These are phyloP conservation scores for Asclepias syriaca DNA, from an alignment of 257 asterid genomes.

Conservation along the genomic window DNA sequence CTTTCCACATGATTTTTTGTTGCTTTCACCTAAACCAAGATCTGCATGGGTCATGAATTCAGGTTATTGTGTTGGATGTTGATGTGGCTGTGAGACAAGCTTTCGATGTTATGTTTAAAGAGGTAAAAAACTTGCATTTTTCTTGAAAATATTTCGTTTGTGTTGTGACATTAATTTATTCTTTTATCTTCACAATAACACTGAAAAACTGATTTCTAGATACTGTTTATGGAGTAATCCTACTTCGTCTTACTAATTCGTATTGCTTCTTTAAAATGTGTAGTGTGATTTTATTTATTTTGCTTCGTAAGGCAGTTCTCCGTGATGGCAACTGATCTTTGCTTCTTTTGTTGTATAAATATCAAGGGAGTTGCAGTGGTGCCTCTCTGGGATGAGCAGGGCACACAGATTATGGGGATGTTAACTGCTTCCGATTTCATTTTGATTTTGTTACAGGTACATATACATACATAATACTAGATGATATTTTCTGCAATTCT, in stretches of 20 bases:
- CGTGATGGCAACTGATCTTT: conserved; percentile 7
- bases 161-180: not conserved
- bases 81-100: conserved; percentile 53
- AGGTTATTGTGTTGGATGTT: conserved; percentile 51
- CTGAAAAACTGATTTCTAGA: not conserved
- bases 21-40: not conserved
- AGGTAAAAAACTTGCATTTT: conserved; percentile 30
- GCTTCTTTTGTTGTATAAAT: conserved; percentile 14
- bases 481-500: not conserved
- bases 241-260: no score
- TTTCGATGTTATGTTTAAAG: conserved; percentile 49
- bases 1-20: not conserved
- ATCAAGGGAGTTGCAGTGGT: conserved; percentile 42
- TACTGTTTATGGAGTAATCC: not conserved
- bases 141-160: not conserved
- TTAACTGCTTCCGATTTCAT: conserved; percentile 72
- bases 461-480: not conserved
- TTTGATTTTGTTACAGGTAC: conserved; percentile 55
- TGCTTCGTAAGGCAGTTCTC: not conserved
- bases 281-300: no score
- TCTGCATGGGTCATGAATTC: conserved; percentile 5
- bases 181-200: not conserved
- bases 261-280: no score
- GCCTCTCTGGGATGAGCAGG: conserved; percentile 55
- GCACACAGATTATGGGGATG: conserved; percentile 49